Evolutionary conservation across 306 rosid genomes (phyloP).

Genomic region (Lathyrus oleraceus): DNA sequence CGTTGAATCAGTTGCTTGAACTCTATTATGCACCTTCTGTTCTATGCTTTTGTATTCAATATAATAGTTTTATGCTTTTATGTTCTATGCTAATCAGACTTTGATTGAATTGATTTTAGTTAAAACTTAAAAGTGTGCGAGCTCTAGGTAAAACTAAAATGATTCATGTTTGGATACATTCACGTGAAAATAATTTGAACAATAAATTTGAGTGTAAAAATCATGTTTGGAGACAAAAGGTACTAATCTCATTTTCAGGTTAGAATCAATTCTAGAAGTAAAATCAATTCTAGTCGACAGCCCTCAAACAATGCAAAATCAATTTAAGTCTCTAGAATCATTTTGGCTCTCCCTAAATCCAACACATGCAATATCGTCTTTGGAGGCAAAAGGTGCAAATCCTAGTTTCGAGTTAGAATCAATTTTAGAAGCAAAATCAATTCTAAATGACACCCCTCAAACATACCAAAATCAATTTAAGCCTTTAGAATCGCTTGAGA

Average conservation of each 20-base stretch:
- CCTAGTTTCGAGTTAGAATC: background rate
- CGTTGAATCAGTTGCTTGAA: background rate
- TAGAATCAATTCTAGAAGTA: background rate
- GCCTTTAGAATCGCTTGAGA: background rate
- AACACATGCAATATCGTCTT: background rate
- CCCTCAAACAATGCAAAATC: too few species aligned
- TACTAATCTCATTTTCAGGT: background rate
- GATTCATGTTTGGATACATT: background rate
- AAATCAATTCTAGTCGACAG: too few species aligned
- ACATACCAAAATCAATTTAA: background rate
- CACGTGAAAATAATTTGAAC: background rate
- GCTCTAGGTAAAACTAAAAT: background rate
- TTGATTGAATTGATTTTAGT: background rate
- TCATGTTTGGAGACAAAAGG: background rate
- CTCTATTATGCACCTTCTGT: background rate
- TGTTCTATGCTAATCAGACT: background rate
- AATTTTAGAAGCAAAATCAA: background rate
- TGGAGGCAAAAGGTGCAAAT: background rate
- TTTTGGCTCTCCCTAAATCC: too few species aligned
- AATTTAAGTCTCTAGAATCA: too few species aligned
- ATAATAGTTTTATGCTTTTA: background rate
- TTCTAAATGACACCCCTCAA: background rate
- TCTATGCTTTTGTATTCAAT: slow-evolving; percentile 4
- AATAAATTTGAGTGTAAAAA: too few species aligned
- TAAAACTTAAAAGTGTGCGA: background rate